A percentile compares a stretch with the other conserved stretches of the same genome.
These are phyloP conservation scores for Papiliotrema terrestris DNA, from an alignment of 1,284 basidiomycete genomes.

Conservation along the genomic window DNA sequence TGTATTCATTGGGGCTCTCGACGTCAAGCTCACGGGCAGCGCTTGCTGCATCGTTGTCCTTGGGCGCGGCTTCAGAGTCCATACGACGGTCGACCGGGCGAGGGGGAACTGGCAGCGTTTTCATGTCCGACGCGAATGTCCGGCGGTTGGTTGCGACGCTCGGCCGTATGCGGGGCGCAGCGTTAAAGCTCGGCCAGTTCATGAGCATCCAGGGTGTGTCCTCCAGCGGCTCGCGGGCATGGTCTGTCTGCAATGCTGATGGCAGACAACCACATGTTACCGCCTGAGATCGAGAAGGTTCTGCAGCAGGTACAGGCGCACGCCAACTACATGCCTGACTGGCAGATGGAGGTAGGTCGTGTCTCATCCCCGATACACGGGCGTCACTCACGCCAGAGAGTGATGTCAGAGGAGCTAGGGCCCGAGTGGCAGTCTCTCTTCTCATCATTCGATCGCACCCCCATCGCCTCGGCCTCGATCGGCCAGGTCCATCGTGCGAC, in stretches of 20 bases:
- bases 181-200: slow-evolving; percentile 95
- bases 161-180: slow-evolving; percentile 92
- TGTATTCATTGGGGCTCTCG: not conserved
- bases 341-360: slow-evolving; percentile 82
- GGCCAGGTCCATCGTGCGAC: slow-evolving; percentile 89
- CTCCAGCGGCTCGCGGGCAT: not conserved
- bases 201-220: slow-evolving; percentile 87
- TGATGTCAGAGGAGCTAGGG: slow-evolving; percentile 72
- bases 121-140: slow-evolving; percentile 87
- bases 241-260: not conserved
- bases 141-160: slow-evolving; percentile 86
- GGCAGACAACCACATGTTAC: slow-evolving; percentile 77
- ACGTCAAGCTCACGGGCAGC: slow-evolving; percentile 35
- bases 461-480: slow-evolving; percentile 94
- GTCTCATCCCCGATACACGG: not conserved
- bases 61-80: slow-evolving; percentile 52
- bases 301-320: slow-evolving; percentile 88
- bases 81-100: slow-evolving; percentile 46
- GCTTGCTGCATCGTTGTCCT: slow-evolving; percentile 50
- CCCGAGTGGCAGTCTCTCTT: slow-evolving; percentile 72
- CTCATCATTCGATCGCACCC: slow-evolving; percentile 72
- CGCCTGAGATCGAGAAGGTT: slow-evolving; percentile 83
- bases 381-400: slow-evolving; percentile 56
- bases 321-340: slow-evolving; percentile 98
- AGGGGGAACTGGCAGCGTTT: slow-evolving; percentile 50